A percentile compares a stretch with the other conserved stretches of the same genome.
Conservation (phyloP, 345 rosid species). For the Microcos paniculata region DNA sequence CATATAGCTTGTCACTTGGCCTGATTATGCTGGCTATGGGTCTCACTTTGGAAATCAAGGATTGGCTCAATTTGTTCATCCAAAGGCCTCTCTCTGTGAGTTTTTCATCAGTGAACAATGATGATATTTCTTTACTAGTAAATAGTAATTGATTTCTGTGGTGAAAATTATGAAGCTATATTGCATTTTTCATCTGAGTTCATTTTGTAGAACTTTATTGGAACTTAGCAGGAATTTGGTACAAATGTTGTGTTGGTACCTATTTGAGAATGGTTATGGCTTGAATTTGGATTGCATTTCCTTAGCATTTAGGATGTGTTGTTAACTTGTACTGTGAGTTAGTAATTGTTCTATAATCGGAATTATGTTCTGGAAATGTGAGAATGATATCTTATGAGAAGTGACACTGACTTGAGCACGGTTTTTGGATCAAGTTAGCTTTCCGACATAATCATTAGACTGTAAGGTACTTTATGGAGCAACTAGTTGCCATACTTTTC, state of each 20-base stretch:
- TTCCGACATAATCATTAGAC: not conserved
- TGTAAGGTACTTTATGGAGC: not conserved
- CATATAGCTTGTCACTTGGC: conserved; percentile 57
- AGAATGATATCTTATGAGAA: not conserved
- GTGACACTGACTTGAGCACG: not conserved
- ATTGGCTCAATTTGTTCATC: conserved; percentile 49
- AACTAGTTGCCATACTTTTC: not conserved
- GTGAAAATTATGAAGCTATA: not conserved
- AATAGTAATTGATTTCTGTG: not conserved
- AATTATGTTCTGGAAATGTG: not conserved
- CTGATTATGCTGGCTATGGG: conserved; percentile 72
- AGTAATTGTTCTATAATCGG: not conserved
- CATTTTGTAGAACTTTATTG: not conserved
- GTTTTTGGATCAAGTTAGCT: not conserved
- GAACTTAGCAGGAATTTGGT: not conserved
- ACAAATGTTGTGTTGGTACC: not conserved
- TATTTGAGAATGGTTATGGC: not conserved
- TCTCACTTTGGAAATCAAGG: conserved; percentile 62
- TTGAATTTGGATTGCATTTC: not conserved
- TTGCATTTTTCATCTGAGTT: not conserved
- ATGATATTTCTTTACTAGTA: not conserved
- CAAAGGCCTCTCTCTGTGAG: conserved; percentile 59
- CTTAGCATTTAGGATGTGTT: not conserved
- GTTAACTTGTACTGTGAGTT: not conserved
- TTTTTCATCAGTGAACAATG: not conserved